Evolutionary conservation across 2,329 filamentous ascomycete genomes (phyloP).

Genomic region (Cladophialophora chaetospira): DNA sequence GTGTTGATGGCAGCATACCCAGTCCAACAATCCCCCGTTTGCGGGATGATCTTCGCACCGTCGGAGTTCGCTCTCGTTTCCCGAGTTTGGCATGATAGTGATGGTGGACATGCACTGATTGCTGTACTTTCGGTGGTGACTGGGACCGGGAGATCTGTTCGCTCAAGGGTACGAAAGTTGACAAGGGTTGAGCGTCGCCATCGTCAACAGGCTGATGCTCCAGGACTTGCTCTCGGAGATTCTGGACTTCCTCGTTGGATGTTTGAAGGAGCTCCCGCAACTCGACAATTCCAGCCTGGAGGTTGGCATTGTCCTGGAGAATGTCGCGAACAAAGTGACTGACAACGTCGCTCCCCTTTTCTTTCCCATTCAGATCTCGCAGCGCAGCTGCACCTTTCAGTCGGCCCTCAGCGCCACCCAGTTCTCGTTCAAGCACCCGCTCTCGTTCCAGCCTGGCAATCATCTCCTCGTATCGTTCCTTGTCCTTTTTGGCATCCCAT

Average conservation of each 20-base stretch:
- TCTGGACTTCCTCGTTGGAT: conserved; percentile 92
- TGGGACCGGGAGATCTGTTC: conserved; percentile 67
- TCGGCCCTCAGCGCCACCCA: conserved; percentile 75
- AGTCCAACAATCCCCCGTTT: conserved; percentile 29
- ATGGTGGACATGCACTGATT: conserved; percentile 89
- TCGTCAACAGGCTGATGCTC: conserved; percentile 69
- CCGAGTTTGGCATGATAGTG: conserved; percentile 72
- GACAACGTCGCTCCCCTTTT: conserved; percentile 73
- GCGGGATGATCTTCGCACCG: conserved; percentile 43
- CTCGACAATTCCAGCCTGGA: conserved; percentile 90
- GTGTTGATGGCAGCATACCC: conserved; percentile 21
- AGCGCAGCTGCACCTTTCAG: conserved; percentile 76
- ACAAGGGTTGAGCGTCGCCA: conserved; percentile 22
- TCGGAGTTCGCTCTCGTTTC: conserved; percentile 61
- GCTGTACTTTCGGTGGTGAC: conserved; percentile 52
- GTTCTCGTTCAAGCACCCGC: conserved; percentile 76
- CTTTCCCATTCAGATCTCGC: conserved; percentile 33
- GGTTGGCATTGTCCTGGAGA: conserved; percentile 88
- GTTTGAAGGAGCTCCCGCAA: conserved; percentile 84
- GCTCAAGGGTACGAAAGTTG: conserved; percentile 51
- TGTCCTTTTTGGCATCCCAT: conserved; percentile 75
- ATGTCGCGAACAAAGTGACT: conserved; percentile 96
- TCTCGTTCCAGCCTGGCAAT: conserved; percentile 81
- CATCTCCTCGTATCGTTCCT: conserved; percentile 77
- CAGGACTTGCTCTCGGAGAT: conserved; percentile 76